phyloP scores from a whole-genome alignment of 208 protist species.

The Vickermania spadyakhi region DNA sequence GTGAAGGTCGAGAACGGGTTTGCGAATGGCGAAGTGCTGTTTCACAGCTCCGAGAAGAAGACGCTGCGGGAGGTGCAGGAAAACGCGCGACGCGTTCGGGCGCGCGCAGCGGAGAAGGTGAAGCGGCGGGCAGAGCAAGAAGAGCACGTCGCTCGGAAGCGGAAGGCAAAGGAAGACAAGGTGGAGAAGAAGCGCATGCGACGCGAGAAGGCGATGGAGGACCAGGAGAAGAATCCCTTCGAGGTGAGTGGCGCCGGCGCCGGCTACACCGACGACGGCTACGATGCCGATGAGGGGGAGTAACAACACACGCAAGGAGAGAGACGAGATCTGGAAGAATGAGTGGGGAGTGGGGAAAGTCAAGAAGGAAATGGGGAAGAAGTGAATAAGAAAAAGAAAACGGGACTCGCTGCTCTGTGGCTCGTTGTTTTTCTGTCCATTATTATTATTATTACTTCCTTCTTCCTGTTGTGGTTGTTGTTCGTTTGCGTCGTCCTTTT shows the following conservation, averaged over 20 bases:
- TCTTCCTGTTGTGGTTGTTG: too few relatives aligned
- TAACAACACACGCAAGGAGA: neutral
- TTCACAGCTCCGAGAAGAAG: constrained; percentile 60
- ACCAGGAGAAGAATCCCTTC: constrained; percentile 63
- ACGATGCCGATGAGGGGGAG: constrained; percentile 44
- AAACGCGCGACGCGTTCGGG: constrained; percentile 63
- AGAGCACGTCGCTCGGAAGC: constrained; percentile 70
- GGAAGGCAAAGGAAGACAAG: constrained; percentile 34
- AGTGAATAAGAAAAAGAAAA: too few relatives aligned
- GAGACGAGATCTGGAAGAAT: constrained; percentile 8
- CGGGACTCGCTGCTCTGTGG: too few relatives aligned
- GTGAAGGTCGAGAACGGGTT: constrained; percentile 88
- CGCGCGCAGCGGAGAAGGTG: constrained; percentile 52
- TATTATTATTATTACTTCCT: too few relatives aligned
- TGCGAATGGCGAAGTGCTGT: constrained; percentile 79
- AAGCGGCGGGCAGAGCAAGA: constrained; percentile 73
- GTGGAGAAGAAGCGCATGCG: constrained; percentile 54
- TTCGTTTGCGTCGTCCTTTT: too few relatives aligned
- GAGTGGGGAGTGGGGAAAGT: too few relatives aligned
- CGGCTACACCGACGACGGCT: too few relatives aligned
- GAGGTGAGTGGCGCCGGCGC: constrained; percentile 39
- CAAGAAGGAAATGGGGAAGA: too few relatives aligned
- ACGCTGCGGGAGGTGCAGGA: constrained; percentile 43
- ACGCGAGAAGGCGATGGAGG: constrained; percentile 37
- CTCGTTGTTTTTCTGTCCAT: too few relatives aligned